Evolutionary conservation across 108 stramenopile genomes (phyloP).

Genomic region (Cyclotella cryptica): DNA sequence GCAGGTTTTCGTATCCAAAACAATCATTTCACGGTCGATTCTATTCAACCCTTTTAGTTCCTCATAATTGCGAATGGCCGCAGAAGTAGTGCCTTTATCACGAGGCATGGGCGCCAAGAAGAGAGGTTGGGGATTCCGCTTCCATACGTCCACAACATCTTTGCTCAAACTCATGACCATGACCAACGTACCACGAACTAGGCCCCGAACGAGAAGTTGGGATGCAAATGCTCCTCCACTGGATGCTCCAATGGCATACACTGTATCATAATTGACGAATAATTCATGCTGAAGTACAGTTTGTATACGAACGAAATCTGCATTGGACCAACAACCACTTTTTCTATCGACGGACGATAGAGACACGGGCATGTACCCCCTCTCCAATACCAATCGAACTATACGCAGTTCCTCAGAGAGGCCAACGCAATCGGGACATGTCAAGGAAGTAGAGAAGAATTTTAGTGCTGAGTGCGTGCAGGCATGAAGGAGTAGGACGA

Average conservation of each 20-base stretch:
- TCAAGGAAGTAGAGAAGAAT: slow-evolving; percentile 55
- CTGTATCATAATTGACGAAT: slow-evolving; percentile 3
- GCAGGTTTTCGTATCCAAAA: slow-evolving; percentile 47
- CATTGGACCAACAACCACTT: slow-evolving; percentile 50
- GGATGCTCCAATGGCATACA: slow-evolving; percentile 58
- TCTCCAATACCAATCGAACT: slow-evolving; percentile 36
- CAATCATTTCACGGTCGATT: slow-evolving; percentile 13
- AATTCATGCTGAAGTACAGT: slow-evolving; percentile 21
- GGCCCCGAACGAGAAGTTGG: slow-evolving; percentile 28
- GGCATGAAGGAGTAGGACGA: slow-evolving; percentile 54
- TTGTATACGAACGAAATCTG: slow-evolving; percentile 38
- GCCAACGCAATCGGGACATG: slow-evolving; percentile 53
- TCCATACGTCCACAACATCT: slow-evolving; percentile 18
- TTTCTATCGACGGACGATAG: slow-evolving; percentile 37
- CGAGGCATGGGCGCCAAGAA: slow-evolving; percentile 63
- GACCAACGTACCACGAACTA: slow-evolving; percentile 46
- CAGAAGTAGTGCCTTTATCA: slow-evolving; percentile 38
- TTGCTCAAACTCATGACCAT: slow-evolving; percentile 56
- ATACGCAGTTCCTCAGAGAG: slow-evolving; percentile 59
- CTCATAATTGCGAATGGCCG: slow-evolving; percentile 34
- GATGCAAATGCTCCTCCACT: slow-evolving; percentile 59
- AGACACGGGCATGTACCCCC: slow-evolving; percentile 52
- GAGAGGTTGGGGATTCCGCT: slow-evolving; percentile 23
- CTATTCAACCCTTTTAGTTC: slow-evolving; percentile 23
- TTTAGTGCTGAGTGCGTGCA: slow-evolving; percentile 58